A percentile compares a stretch with the other conserved stretches of the same genome.
Evolutionary conservation across 2,329 filamentous ascomycete genomes (phyloP).

Genomic region (Escovopsis sp.): DNA sequence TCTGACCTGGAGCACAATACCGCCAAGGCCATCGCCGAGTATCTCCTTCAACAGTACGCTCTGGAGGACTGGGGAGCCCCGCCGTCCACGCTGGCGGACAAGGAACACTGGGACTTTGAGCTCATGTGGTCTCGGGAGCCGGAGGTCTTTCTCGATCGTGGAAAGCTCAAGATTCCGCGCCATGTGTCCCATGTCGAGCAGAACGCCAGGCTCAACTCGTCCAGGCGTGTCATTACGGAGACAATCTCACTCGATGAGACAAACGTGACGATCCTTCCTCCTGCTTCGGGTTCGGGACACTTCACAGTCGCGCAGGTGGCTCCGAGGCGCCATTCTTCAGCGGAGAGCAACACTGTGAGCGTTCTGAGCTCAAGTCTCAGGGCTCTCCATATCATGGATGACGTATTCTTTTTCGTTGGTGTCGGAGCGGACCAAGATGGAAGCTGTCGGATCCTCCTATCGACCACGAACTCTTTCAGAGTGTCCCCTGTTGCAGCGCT

Average conservation of each 20-base stretch:
- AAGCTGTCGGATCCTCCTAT: not conserved
- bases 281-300: no score
- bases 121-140: slow-evolving; percentile 7
- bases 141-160: slow-evolving; percentile 4
- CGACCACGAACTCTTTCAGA: not conserved
- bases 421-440: not conserved
- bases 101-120: not conserved
- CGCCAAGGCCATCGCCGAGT: not conserved
- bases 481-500: not conserved
- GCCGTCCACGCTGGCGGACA: not conserved
- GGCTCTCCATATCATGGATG: slow-evolving; percentile 1
- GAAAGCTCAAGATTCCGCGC: slow-evolving; percentile 4
- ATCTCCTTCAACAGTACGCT: slow-evolving; percentile 3
- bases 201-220: slow-evolving; percentile 5
- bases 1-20: no score
- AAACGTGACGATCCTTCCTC: no score
- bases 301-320: no score
- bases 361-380: slow-evolving; percentile 1
- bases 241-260: not conserved
- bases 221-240: slow-evolving; percentile 1
- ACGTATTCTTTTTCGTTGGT: slow-evolving; percentile 1
- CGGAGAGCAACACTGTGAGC: not conserved
- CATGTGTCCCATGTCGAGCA: not conserved
- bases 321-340: no score
- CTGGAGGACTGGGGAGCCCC: slow-evolving; percentile 4